Evolutionary conservation across 2,329 filamentous ascomycete genomes (phyloP).

Genomic region (Drechslerella coelobrocha): DNA sequence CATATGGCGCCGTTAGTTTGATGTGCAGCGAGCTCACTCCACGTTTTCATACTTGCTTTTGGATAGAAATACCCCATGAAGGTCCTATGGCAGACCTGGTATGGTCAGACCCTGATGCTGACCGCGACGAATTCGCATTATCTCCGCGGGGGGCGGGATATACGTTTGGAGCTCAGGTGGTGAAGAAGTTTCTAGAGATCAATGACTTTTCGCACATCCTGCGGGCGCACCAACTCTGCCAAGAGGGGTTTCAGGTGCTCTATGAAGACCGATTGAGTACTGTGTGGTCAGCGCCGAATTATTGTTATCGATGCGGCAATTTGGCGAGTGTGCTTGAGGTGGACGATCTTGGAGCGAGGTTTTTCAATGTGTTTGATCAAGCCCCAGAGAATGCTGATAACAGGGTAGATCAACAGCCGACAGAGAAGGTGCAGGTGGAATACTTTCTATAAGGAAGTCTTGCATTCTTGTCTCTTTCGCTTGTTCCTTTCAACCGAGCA

Average conservation of each 20-base stretch:
- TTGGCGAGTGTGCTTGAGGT: conserved; percentile 97
- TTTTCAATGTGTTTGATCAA: conserved; percentile 97
- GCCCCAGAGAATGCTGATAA: conserved; percentile 94
- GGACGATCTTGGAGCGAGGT: conserved; percentile 71
- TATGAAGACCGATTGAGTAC: conserved; percentile 95
- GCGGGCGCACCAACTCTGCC: conserved; percentile 96
- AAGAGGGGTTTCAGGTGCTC: conserved; percentile 95
- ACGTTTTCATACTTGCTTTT: conserved; percentile 26
- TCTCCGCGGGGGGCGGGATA: conserved; percentile 94
- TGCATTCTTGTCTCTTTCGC: neutral
- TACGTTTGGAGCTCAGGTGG: conserved; percentile 95
- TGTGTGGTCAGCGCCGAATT: conserved; percentile 97
- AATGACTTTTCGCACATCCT: conserved; percentile 98
- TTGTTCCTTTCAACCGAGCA: neutral
- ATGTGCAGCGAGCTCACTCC: conserved; percentile 32
- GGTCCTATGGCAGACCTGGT: conserved; percentile 99
- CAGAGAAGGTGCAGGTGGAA: conserved; percentile 75
- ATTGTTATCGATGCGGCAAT: conserved; percentile 94
- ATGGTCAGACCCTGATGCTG: conserved; percentile 97
- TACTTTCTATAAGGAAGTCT: conserved; percentile 64
- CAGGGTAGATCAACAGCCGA: conserved; percentile 79
- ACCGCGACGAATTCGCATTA: conserved; percentile 94
- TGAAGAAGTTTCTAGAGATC: conserved; percentile 96
- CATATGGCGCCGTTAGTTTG: conserved; percentile 20
- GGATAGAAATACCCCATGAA: conserved; percentile 87